Evolutionary conservation across 2,329 filamentous ascomycete genomes (phyloP), one percentile per base, ranked within the genome.

Genomic region (Albifimbria verrucaria): DNA sequence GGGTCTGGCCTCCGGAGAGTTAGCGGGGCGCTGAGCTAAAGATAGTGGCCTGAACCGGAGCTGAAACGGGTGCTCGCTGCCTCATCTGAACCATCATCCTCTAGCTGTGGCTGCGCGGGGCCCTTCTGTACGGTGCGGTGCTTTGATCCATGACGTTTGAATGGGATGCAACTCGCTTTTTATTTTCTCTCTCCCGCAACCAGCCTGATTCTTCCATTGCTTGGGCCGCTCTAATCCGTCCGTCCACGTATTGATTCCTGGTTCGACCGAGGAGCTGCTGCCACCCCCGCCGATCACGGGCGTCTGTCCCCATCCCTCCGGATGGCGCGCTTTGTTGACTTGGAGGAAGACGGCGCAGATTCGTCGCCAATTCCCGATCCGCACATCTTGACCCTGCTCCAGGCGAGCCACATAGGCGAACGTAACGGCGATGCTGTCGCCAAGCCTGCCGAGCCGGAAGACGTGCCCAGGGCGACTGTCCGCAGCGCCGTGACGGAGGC

Each of bases 401-500:
- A 39, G 32, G 26, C 26, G 26, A 39, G 32, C 18, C 32, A 15
- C 18, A 5, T 15, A 4, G 18, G 32, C 32, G 32, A 39, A 12
- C 32, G 32, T n/a, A 12, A 12, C 18, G 32, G 32, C 11, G 11
- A 15, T 15, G 32, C 32, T 15, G 32, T 39, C 32, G 5, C 5
- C 11, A 39, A 39, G 32, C 12, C 15, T 12, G 12, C 32, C 18
- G 32, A 12, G 15, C 18, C 32, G 12, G 32, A 39, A 15, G 12
- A 12, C 15, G 32, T n/a, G 32, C 32, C 32, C 32, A 39, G 18
- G 42, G 42, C 50, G 11, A 21, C 32, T 32, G 17, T 44, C 24
- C 45, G 43, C 41, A 67, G 55, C 45, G 57, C 61, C 43, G 60
- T 65, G 4, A 65, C 62, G 10, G 59, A 62, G 39, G 68, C 69